Conservation (phyloP, 2,329 filamentous ascomycete species). For the Lachnellula subtilissima region DNA sequence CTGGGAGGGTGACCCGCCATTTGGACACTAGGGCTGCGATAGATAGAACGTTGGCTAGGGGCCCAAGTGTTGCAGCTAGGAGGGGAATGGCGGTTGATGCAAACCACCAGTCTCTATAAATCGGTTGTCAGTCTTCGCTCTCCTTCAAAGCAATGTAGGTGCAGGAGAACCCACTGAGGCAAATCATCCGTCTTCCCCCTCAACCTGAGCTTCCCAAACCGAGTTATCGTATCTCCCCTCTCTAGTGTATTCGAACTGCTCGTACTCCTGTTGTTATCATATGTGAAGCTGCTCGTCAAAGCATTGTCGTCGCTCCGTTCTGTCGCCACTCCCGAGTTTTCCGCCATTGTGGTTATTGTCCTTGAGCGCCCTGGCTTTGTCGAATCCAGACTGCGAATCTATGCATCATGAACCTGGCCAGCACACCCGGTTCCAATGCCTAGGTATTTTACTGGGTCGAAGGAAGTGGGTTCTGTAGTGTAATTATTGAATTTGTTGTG, state of each 20-base stretch:
- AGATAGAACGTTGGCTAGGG: constrained; percentile 64
- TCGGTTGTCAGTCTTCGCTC: neutral
- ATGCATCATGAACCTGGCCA: neutral
- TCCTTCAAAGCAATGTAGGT: neutral
- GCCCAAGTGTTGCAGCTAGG: constrained; percentile 63
- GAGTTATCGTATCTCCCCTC: constrained; percentile 15
- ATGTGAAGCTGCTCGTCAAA: neutral
- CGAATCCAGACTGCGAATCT: neutral
- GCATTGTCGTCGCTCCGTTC: neutral
- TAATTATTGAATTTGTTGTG: neutral
- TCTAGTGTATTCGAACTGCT: neutral
- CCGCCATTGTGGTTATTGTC: neutral
- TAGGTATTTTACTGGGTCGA: neutral
- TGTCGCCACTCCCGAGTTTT: constrained; percentile 5
- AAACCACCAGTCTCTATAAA: constrained; percentile 36
- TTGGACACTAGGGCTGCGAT: constrained; percentile 62
- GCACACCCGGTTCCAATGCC: neutral
- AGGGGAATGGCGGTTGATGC: constrained; percentile 47
- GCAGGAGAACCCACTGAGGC: constrained; percentile 26
- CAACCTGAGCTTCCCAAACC: constrained; percentile 29
- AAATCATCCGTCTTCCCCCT: constrained; percentile 32
- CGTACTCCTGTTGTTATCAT: neutral
- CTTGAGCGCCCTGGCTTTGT: neutral
- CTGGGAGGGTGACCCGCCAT: constrained; percentile 51
- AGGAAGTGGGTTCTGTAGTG: neutral